Base-by-base conservation (phyloP, 768 basidiomycete genomes). In the Leccinum uliginosum region DNA sequence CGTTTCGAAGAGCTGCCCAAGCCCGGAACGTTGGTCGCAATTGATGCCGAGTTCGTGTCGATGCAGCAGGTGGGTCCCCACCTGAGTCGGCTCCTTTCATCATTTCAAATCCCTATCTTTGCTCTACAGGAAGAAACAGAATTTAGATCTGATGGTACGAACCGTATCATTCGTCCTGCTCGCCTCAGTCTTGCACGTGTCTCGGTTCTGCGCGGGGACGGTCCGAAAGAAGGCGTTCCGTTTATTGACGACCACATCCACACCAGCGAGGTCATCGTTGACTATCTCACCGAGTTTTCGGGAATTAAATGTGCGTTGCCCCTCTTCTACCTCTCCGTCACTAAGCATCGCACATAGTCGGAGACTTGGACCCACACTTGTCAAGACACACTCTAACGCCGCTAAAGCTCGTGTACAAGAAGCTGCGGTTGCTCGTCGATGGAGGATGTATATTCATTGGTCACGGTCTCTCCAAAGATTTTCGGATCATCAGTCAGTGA, bases 171-270 rank as follows among this genome's bases (percentile, higher is more conserved):
- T 27, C 83, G 94, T 12, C 97, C 97, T 2, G 89, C 93, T 5
- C 85, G 94, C 51, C 83, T 95, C 65, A 92, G 93, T 55, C 78
- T 99, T 7, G 96, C 97, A 24, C 84, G 97, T 23, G 97, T 99
- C 1, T 98, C 95, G 3, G 95, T 96, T 15, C 72, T 98, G 46
- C 83, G 97, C 11, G 95, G 96, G 2, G 80, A 88, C 64, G 94
- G 93, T 0, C 78, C 78, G 0, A 84, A 84, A 58, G 84, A 89
- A 65, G 91, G 91, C 4, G 68, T 88, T 12, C 96, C 97, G 2
- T 97, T 98, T 73, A 97, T 99, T 62, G 97, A 98, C 63, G 97
- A 99, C 65, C 91, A 99, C 65, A 98, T 98, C 35, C 92, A 97
- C 64, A 97, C 94, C 2, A 96, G 92, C 62, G 96, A 98, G 66